Evolutionary conservation across 306 rosid genomes (phyloP).

Genomic region (Castanea crenata): DNA sequence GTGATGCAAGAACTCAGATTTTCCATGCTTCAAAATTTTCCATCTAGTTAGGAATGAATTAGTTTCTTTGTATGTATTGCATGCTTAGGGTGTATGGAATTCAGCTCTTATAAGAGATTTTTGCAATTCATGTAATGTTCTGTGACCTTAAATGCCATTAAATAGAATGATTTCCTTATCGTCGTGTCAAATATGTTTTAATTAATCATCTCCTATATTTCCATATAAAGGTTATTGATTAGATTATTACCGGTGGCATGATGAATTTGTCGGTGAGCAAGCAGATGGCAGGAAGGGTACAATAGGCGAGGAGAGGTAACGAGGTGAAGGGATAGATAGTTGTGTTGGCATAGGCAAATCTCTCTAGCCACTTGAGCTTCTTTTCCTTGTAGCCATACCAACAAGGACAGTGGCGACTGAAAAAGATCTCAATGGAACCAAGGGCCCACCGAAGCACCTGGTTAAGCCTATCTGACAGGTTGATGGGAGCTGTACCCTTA

Average conservation of each 20-base stretch:
- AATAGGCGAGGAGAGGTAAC: slow-evolving; percentile 84
- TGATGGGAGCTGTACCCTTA: slow-evolving; percentile 98
- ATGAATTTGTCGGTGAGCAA: slow-evolving; percentile 97
- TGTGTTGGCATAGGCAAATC: slow-evolving; percentile 87
- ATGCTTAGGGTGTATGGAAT: neutral
- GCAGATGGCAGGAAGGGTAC: slow-evolving; percentile 88
- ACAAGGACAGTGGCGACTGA: slow-evolving; percentile 89
- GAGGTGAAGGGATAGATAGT: slow-evolving; percentile 97
- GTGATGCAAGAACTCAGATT: neutral
- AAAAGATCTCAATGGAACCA: slow-evolving; percentile 92
- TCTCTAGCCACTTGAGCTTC: slow-evolving; percentile 94
- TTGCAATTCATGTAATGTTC: slow-evolving; percentile 13
- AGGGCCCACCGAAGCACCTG: slow-evolving; percentile 99
- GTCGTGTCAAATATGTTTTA: neutral
- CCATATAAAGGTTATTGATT: neutral
- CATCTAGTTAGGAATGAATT: slow-evolving; percentile 4
- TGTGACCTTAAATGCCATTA: slow-evolving; percentile 17
- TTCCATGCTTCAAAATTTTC: neutral
- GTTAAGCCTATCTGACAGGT: slow-evolving; percentile 92
- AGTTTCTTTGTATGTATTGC: neutral
- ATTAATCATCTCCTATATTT: neutral
- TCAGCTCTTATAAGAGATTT: neutral
- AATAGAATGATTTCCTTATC: neutral
- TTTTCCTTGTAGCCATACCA: slow-evolving; percentile 93
- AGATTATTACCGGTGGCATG: slow-evolving; percentile 80